Conservation (phyloP, 177 flowering plant genomes). For the Vitis hybrid region DNA sequence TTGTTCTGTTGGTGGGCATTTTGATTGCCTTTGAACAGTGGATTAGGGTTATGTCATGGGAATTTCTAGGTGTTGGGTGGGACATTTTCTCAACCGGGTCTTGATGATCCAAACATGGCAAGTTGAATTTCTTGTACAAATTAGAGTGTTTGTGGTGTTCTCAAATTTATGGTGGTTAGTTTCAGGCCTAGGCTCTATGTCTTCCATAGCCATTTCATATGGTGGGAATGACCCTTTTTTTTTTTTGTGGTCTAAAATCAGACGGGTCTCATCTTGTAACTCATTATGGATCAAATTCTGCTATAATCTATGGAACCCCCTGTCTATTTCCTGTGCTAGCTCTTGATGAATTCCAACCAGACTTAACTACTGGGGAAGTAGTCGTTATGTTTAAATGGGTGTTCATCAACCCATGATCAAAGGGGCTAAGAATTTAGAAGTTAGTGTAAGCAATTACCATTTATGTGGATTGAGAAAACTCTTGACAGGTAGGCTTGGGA, state of each 20-base stretch:
- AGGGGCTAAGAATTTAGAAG: constrained; percentile 60
- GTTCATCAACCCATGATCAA: constrained; percentile 70
- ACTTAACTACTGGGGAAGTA: constrained; percentile 99
- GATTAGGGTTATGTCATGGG: constrained; percentile 18
- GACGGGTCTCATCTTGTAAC: constrained; percentile 80
- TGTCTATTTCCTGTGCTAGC: constrained; percentile 69
- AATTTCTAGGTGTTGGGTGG: constrained; percentile 9
- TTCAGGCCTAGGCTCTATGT: constrained; percentile 84
- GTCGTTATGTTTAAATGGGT: constrained; percentile 71
- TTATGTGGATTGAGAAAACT: constrained; percentile 77
- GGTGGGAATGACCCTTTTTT: constrained; percentile 75
- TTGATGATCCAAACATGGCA: constrained; percentile 26
- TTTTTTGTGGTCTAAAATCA: constrained; percentile 74
- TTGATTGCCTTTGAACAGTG: background rate
- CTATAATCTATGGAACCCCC: constrained; percentile 74
- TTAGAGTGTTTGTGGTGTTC: constrained; percentile 24
- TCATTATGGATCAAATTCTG: constrained; percentile 82
- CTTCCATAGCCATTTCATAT: constrained; percentile 86
- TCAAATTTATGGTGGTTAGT: constrained; percentile 38
- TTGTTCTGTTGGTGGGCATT: background rate
- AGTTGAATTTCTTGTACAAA: constrained; percentile 23
- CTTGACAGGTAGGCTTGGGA: constrained; percentile 37
- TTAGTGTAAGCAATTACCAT: constrained; percentile 95
- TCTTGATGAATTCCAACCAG: constrained; percentile 57
- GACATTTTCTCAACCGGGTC: constrained; percentile 20